Evolutionary conservation across 1,139 yeast genomes (phyloP).

Genomic region (Protomyces arabidopsidicola): DNA sequence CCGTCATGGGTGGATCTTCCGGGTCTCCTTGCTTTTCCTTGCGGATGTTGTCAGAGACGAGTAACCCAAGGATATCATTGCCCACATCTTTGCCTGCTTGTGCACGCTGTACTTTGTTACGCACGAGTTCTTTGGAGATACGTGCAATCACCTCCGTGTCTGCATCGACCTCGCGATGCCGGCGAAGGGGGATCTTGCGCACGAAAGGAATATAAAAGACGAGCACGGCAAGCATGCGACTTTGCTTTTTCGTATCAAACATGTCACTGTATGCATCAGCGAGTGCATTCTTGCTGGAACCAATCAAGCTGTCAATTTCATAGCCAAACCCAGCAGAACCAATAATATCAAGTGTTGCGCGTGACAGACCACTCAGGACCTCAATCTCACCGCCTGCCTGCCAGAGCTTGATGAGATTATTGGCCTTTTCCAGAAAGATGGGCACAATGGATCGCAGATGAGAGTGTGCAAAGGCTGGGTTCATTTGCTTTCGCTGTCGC

Average conservation of each 20-base stretch:
- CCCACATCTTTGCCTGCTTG: slow-evolving; percentile 9
- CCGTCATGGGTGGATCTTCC: slow-evolving; percentile 29
- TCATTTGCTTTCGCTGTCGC: slow-evolving; percentile 29
- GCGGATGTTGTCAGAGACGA: slow-evolving; percentile 29
- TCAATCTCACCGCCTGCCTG: slow-evolving; percentile 17
- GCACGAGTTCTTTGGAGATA: slow-evolving; percentile 4
- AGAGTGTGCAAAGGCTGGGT: slow-evolving; percentile 31
- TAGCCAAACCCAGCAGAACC: slow-evolving; percentile 31
- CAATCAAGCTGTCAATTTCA: slow-evolving; percentile 24
- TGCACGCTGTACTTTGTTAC: neutral
- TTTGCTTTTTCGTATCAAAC: slow-evolving; percentile 5
- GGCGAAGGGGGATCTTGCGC: slow-evolving; percentile 11
- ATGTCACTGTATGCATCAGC: slow-evolving; percentile 29
- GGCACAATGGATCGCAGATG: slow-evolving; percentile 30
- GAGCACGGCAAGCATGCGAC: slow-evolving; percentile 7
- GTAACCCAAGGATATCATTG: slow-evolving; percentile 29
- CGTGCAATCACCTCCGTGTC: neutral
- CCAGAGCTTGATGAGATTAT: slow-evolving; percentile 24
- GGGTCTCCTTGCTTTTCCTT: slow-evolving; percentile 30
- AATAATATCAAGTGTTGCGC: slow-evolving; percentile 32
- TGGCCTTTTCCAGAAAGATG: slow-evolving; percentile 30
- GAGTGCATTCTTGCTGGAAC: slow-evolving; percentile 21
- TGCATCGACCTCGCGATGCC: slow-evolving; percentile 16
- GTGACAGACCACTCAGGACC: slow-evolving; percentile 24
- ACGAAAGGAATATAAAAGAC: slow-evolving; percentile 13